These are phyloP conservation scores for Strigomonas culicis DNA, from an alignment of 208 protist genomes.

Conservation along the genomic window DNA sequence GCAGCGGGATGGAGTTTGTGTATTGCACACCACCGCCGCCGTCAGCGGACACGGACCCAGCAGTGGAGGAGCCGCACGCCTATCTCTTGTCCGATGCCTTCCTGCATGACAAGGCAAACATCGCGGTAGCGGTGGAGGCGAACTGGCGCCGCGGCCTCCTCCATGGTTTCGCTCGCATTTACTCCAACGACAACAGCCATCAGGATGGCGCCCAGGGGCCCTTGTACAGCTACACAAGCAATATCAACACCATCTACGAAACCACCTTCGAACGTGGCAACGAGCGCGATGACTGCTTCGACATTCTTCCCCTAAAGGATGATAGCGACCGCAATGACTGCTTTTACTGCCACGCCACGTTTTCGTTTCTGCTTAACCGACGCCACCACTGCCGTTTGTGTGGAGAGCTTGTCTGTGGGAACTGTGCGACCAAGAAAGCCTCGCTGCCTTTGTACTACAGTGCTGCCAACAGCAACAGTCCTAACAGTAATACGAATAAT, in stretches of 20 bases:
- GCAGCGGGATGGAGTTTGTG: conserved; percentile 52
- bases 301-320: conserved; percentile 53
- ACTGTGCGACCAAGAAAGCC: conserved; percentile 73
- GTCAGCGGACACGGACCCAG: no score
- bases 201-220: background rate
- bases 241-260: conserved; percentile 35
- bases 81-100: no score
- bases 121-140: conserved; percentile 29
- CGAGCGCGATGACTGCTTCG: conserved; percentile 86
- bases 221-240: background rate
- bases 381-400: conserved; percentile 93
- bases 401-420: conserved; percentile 87
- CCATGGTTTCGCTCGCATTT: conserved; percentile 37
- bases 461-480: conserved; percentile 3
- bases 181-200: background rate
- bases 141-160: conserved; percentile 45
- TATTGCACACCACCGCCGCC: background rate
- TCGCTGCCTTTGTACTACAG: conserved; percentile 66
- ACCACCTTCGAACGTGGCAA: conserved; percentile 45
- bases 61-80: no score
- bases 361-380: conserved; percentile 77
- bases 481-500: conserved; percentile 14
- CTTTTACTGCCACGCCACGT: conserved; percentile 65
- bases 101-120: no score
- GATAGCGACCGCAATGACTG: conserved; percentile 63